Base-by-base conservation (phyloP, 805 yeast genomes). In the Yamadazyma philogaea region DNA sequence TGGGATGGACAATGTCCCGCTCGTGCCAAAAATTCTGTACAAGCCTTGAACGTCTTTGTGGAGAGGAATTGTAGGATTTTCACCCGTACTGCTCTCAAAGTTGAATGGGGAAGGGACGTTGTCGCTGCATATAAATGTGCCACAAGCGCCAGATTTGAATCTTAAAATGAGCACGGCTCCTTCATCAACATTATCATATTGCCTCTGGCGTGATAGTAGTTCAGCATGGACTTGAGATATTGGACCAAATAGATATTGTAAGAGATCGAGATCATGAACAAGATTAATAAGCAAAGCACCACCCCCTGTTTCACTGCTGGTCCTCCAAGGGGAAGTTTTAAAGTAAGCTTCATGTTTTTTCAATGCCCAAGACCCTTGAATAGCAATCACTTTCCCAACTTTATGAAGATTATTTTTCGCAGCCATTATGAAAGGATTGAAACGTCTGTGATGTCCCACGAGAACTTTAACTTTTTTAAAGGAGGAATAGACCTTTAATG, bases 41-140 rank as follows among this genome's bases (percentile, higher is more conserved):
- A 67, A 56, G 2, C 74, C 73, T 19, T 59, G 53, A 14, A 64
- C 44, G 8, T 50, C 56, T 8, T 46, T 53, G 42, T 59, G 49
- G 34, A 48, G 54, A 1, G 74, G 74, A 28, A 69, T 52, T 16
- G 63, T 64, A 2, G 74, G 74, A 46, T 69, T 69, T 47, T 69
- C 74, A 6, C 74, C 74, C 0, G 74, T 68, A 1, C 72, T 71
- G 3, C 59, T 53, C 51, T 68, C 74, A 38, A 69, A 69, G 45
- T 59, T 62, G 43, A 63, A 69, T 1, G 74, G 72, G 8, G 70
- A 64, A 2, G 62, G 56, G 22, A 67, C 67, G 40, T 67, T 68
- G 43, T 68, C 74, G 6, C 70, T 57, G 47, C 74, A 69, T 31
- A 69, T 49, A 44, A 69, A 69, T 2, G 73, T 67, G 3, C 74